phyloP scores from a whole-genome alignment of 495 filamentous ascomycete species.

The Patellaria atrata region DNA sequence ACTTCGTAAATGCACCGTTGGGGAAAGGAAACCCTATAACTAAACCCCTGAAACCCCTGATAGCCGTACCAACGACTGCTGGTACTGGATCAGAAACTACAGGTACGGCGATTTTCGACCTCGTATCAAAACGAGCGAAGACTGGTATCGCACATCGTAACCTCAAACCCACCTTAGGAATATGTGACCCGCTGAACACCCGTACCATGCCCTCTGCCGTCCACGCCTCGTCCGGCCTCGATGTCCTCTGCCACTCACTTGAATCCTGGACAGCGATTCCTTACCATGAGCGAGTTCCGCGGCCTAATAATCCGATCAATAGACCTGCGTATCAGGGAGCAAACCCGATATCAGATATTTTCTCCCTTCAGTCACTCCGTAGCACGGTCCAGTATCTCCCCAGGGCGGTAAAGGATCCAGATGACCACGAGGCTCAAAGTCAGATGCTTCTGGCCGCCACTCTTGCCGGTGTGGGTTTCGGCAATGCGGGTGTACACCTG shows the following conservation, averaged over 20 bases:
- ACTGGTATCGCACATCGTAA: conserved; percentile 91
- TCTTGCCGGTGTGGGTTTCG: conserved; percentile 87
- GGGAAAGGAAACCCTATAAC: conserved; percentile 77
- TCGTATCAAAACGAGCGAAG: conserved; percentile 75
- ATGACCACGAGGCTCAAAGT: conserved; percentile 78
- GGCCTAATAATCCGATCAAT: conserved; percentile 79
- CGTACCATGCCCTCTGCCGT: conserved; percentile 89
- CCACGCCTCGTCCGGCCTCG: conserved; percentile 73
- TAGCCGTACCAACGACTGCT: conserved; percentile 90
- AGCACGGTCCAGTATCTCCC: conserved; percentile 82
- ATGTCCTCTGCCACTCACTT: conserved; percentile 85
- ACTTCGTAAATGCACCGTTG: conserved; percentile 94
- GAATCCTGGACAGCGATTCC: conserved; percentile 97
- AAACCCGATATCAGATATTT: conserved; percentile 94
- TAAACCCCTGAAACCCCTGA: conserved; percentile 62
- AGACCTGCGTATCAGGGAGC: conserved; percentile 92
- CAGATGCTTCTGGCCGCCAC: conserved; percentile 94
- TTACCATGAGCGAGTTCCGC: conserved; percentile 66
- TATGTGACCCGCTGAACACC: conserved; percentile 92
- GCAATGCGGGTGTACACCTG: conserved; percentile 91
- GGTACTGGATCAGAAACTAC: conserved; percentile 94
- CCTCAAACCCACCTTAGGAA: conserved; percentile 88
- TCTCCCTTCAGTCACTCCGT: conserved; percentile 68
- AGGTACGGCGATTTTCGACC: conserved; percentile 94
- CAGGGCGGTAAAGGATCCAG: conserved; percentile 67